These are phyloP conservation scores for Cryptococcus sp. DNA, from an alignment of 1,284 basidiomycete species.

Conservation along the genomic window DNA sequence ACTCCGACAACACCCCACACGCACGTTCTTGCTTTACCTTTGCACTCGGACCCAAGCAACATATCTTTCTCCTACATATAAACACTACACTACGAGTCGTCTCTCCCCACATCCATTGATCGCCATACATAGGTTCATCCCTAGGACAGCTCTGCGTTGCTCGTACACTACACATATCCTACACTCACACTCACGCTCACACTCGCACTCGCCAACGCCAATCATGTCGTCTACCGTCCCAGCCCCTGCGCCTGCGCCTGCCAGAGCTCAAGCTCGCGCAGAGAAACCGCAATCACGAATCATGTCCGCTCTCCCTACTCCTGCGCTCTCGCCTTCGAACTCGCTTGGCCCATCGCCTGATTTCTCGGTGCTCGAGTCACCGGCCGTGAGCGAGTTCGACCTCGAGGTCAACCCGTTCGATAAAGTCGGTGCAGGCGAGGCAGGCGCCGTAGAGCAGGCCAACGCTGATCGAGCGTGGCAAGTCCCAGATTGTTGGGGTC, in stretches of 20 bases:
- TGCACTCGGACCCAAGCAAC: too few relatives aligned
- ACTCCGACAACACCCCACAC: too few relatives aligned
- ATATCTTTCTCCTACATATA: too few relatives aligned
- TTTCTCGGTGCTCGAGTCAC: constrained; percentile 33
- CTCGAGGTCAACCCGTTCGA: constrained; percentile 20
- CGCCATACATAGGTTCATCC: too few relatives aligned
- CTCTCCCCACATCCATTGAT: too few relatives aligned
- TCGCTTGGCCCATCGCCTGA: constrained; percentile 31
- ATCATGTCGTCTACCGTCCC: constrained; percentile 1
- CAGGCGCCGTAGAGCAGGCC: constrained; percentile 1
- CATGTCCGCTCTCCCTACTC: constrained; percentile 20
- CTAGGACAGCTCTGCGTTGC: too few relatives aligned
- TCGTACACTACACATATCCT: too few relatives aligned
- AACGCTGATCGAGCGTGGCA: constrained; percentile 9
- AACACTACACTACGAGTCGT: too few relatives aligned
- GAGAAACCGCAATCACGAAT: background rate
- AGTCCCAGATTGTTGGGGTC: constrained; percentile 82
- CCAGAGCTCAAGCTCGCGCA: background rate
- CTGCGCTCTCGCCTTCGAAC: constrained; percentile 27
- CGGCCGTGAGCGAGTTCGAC: constrained; percentile 28
- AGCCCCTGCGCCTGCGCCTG: background rate
- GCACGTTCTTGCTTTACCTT: too few relatives aligned
- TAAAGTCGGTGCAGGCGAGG: background rate
- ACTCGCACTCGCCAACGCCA: background rate
- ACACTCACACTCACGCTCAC: too few relatives aligned